Evolutionary conservation across 2,329 filamentous ascomycete genomes (phyloP), one percentile per base, ranked within the genome.

Genomic region (Clonostachys rhizophaga): DNA sequence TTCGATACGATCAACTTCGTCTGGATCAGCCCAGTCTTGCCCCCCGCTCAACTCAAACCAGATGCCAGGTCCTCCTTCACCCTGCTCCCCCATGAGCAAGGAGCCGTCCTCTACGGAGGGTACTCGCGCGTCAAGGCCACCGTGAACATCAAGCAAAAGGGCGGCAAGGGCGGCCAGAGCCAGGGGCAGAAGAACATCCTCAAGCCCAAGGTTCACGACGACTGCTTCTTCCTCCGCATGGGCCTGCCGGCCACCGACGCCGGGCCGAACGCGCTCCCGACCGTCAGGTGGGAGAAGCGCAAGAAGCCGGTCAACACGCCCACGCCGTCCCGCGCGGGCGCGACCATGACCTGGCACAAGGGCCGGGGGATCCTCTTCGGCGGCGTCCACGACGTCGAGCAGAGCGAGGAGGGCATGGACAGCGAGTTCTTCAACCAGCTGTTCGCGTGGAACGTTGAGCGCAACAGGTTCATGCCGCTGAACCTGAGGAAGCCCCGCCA

Each of bases 361-460:
- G 91, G 92, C 1, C 83, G 94, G 50, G 94, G 94, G 1, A 92
- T 99, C 48, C 70, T 90, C 58, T 97, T 97, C 62, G 94, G 94
- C 41, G 94, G 94, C 45, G 94, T 99, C 5, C 90, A 96, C 58
- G 91, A 96, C 56, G 87, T 95, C 1, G 90, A 95, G 64, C 81
- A 91, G 62, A 92, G 82, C 53, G 91, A 96, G 62, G 94, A 99
- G 64, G 91, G 89, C 5, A 95, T 99, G 55, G 92, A 99, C 47
- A 95, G 89, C 61, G 91, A 96, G 64, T 99, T 99, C 68, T 99
- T 97, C 72, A 92, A 96, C 58, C 81, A 85, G 47, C 69, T 97
- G 20, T 95, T 88, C 59, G 88, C 91, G 6, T 97, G 91, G 89
- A 96, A 95, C 60, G 84, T 96, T 52, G 94, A 97, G 59, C 82